phyloP scores from a whole-genome alignment of 179 eudicot species.

The Corrigiola litoralis region DNA sequence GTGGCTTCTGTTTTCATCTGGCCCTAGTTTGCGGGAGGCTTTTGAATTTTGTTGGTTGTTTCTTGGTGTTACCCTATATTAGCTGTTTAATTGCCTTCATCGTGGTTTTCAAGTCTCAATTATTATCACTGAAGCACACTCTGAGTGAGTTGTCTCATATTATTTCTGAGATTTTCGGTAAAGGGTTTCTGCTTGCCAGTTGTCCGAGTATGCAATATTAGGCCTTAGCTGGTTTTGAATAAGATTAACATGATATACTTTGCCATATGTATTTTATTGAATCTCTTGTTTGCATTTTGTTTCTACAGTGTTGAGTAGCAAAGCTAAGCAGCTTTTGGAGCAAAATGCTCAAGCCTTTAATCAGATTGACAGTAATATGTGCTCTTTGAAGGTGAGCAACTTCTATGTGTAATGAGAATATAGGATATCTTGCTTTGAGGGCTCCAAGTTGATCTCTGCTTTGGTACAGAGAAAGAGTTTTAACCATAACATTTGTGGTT shows the following conservation, averaged over 20 bases:
- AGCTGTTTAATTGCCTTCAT: not conserved
- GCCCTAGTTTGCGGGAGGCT: too few relatives aligned
- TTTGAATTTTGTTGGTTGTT: too few relatives aligned
- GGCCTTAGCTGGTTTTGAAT: not conserved
- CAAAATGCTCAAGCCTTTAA: slow-evolving; percentile 45
- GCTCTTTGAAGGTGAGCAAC: slow-evolving; percentile 44
- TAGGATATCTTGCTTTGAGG: too few relatives aligned
- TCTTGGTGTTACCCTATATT: too few relatives aligned
- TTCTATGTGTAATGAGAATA: not conserved
- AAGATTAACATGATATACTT: not conserved
- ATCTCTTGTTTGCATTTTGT: slow-evolving; percentile 16
- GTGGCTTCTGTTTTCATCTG: too few relatives aligned
- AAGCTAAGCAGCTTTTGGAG: slow-evolving; percentile 56
- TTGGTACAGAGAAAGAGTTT: too few relatives aligned
- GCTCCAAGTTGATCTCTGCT: too few relatives aligned
- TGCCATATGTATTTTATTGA: not conserved
- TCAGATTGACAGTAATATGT: slow-evolving; percentile 49
- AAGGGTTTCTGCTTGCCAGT: too few relatives aligned
- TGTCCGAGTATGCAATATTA: not conserved
- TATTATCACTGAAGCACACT: not conserved
- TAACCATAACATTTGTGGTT: too few relatives aligned
- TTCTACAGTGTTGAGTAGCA: slow-evolving; percentile 47
- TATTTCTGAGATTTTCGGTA: too few relatives aligned
- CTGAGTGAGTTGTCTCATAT: too few relatives aligned
- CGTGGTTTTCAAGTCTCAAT: not conserved